A percentile compares a stretch with the other conserved stretches of the same genome.
Evolutionary conservation across 1,139 yeast species (phyloP).

Genomic region (Schizosaccharomyces versatilis): DNA sequence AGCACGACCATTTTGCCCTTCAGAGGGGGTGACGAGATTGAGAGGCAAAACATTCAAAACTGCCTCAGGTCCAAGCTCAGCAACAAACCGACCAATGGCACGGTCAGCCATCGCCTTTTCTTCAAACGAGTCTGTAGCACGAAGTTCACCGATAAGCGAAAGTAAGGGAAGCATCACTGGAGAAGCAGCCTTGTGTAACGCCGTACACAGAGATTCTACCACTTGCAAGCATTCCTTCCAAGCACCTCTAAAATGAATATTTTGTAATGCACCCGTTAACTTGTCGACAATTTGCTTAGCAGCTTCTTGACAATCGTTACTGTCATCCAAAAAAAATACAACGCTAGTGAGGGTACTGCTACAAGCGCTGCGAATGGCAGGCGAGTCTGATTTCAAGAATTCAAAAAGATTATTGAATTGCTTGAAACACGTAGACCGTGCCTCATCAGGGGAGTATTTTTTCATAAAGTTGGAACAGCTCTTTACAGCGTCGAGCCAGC

Average conservation of each 20-base stretch:
- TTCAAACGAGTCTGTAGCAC: background rate
- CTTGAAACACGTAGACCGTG: background rate
- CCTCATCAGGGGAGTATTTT: background rate
- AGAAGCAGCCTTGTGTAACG: constrained; percentile 43
- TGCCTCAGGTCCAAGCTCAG: constrained; percentile 55
- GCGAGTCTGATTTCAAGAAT: background rate
- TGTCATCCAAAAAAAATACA: background rate
- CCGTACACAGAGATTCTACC: constrained; percentile 38
- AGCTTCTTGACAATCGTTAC: background rate
- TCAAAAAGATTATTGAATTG: background rate
- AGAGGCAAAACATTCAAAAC: constrained; percentile 58
- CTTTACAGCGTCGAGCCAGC: background rate
- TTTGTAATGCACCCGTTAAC: background rate
- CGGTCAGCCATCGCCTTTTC: background rate
- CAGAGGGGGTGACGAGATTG: constrained; percentile 26
- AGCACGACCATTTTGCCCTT: constrained; percentile 42
- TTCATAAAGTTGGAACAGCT: background rate
- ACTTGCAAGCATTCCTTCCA: constrained; percentile 56
- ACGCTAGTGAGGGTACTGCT: background rate
- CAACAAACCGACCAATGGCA: background rate
- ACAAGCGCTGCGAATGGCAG: background rate
- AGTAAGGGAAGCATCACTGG: constrained; percentile 37
- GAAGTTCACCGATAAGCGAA: constrained; percentile 14
- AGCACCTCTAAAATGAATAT: constrained; percentile 42
- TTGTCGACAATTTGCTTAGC: background rate